Evolutionary conservation across 306 rosid species (phyloP), one percentile per base, ranked within the genome.

Genomic region (Gastrolobium bilobum): DNA sequence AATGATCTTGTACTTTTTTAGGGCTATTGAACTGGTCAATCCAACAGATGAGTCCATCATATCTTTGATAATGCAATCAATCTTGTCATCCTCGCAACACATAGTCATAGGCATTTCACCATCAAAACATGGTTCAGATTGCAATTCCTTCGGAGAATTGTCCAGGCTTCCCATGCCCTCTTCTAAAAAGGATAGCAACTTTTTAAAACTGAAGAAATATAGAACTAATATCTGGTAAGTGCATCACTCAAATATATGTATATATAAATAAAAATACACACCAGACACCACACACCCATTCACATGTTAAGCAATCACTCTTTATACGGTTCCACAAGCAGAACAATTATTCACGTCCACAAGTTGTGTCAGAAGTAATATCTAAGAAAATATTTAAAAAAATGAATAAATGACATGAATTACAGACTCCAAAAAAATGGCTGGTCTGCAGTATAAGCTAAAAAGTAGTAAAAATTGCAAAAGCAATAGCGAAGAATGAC

Each of bases 201-300:
- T 92, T 82, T 86, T 86, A 83, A 92, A 90, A 77, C 98, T 94
- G 89, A 76, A 73, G 75, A 88, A 68, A 82, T 35, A 83, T 56
- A 67, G 30, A 87, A 76, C 40, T 34, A 71, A 83, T 50, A 80
- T 58, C 80, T 14, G 64, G 77, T 84, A 74, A 79, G 82, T 31
- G 9, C 31, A 52, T 15, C 40, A 61, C 63, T 56, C 56, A 75
- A 68, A 57, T 68, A 34, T 47, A 69, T 15, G 35, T 6, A 14
- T 10, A 59, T 51, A 10, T 11, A 33, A 4, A 14, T 31, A 43
- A 35, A 60, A 39, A 68, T 9, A 46, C 64, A 75, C 68, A 48
- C 66, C 56, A 52, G 31, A 48, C 50, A n/a, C n/a, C 2, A 31
- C 13, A 42, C 31, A 43, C 14, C 74, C 74, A 60, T 10, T 54